phyloP scores from a whole-genome alignment of 495 filamentous ascomycete species.

The Penicillium canescens region DNA sequence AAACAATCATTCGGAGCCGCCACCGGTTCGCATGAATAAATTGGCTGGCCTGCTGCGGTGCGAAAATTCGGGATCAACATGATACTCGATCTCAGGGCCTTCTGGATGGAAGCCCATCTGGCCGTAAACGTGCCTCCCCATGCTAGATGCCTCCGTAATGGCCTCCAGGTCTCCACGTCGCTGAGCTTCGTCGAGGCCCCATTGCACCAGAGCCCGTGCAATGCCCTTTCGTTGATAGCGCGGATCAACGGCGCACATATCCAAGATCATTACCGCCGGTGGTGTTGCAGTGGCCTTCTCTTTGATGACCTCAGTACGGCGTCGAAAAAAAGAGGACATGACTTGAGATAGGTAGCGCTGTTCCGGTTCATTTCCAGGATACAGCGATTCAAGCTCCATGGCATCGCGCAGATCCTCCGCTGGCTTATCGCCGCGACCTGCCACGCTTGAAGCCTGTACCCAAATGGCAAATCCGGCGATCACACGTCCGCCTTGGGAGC shows the following conservation, averaged over 20 bases:
- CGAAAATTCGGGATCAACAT: slow-evolving; percentile 38
- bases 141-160: slow-evolving; percentile 40
- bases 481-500: slow-evolving; percentile 8
- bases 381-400: slow-evolving; percentile 29
- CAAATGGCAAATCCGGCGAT: slow-evolving; percentile 45
- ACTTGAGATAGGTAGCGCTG: slow-evolving; percentile 37
- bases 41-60: slow-evolving; percentile 27
- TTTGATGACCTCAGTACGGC: slow-evolving; percentile 29
- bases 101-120: slow-evolving; percentile 38
- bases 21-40: slow-evolving; percentile 35
- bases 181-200: slow-evolving; percentile 41
- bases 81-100: slow-evolving; percentile 30
- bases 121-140: slow-evolving; percentile 42
- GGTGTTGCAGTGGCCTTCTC: slow-evolving; percentile 24
- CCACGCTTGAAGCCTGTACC: slow-evolving; percentile 30
- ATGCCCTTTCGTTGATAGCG: slow-evolving; percentile 39
- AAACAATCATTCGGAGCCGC: background rate
- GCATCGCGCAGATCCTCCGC: slow-evolving; percentile 17
- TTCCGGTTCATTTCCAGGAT: slow-evolving; percentile 36
- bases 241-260: slow-evolving; percentile 42
- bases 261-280: slow-evolving; percentile 37
- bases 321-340: slow-evolving; percentile 23
- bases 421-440: slow-evolving; percentile 37
- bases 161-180: slow-evolving; percentile 37
- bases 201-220: slow-evolving; percentile 36